phyloP scores from a whole-genome alignment of 306 rosid genomes.

The Dalbergia oliveri region DNA sequence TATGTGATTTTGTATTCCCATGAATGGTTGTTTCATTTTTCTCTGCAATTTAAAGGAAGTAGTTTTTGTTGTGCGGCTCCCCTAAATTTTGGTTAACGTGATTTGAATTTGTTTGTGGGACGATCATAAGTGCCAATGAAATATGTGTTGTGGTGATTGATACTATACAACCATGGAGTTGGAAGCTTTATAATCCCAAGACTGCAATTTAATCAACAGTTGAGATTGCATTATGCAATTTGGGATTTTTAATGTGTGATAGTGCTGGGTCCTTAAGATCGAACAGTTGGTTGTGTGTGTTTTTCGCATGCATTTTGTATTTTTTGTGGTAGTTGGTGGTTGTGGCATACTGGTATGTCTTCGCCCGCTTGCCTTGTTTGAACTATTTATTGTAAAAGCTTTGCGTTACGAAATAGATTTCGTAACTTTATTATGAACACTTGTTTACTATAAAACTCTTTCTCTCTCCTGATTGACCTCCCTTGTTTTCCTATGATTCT shows the following conservation, averaged over 20 bases:
- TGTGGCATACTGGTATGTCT: neutral
- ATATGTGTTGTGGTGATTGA: neutral
- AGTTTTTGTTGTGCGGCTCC: conserved; percentile 20
- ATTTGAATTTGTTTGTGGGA: conserved; percentile 28
- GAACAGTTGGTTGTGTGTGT: conserved; percentile 5
- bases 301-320: neutral
- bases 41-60: conserved; percentile 29
- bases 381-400: neutral
- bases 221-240: conserved; percentile 32
- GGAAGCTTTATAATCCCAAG: conserved; percentile 26
- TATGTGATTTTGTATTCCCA: conserved; percentile 19
- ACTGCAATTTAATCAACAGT: neutral
- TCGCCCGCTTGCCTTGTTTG: neutral
- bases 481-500: no score
- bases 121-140: conserved; percentile 15
- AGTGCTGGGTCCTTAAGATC: neutral
- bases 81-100: neutral
- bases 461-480: no score
- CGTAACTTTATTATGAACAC: no score
- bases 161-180: conserved; percentile 22
- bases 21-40: conserved; percentile 1
- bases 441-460: no score
- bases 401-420: no score
- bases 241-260: conserved; percentile 28
- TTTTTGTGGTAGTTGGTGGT: neutral